Evolutionary conservation across 1,284 basidiomycete genomes (phyloP).

Genomic region (Irpex lacteus): DNA sequence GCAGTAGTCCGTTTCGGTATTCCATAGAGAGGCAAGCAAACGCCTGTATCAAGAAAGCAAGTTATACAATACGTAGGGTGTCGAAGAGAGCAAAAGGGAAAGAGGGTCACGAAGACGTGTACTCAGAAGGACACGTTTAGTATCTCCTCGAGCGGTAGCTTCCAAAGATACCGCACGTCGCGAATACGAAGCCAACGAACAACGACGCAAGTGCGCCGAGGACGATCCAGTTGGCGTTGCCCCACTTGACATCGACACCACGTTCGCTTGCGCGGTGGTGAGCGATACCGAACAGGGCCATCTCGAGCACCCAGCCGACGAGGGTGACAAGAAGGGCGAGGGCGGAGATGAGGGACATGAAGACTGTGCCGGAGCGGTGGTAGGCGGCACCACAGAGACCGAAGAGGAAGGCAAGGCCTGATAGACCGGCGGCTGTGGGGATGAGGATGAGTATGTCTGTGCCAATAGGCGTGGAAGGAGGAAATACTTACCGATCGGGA

Average conservation of each 20-base stretch:
- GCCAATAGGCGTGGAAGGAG: conserved; percentile 9
- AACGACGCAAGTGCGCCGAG: conserved; percentile 70
- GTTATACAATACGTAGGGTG: neutral
- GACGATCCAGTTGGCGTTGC: conserved; percentile 78
- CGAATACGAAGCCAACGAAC: conserved; percentile 61
- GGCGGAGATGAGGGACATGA: conserved; percentile 68
- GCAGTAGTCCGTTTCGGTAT: too few relatives aligned
- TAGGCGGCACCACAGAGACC: conserved; percentile 65
- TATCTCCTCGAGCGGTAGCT: conserved; percentile 44
- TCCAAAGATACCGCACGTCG: conserved; percentile 67
- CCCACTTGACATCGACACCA: conserved; percentile 54
- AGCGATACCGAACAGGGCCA: conserved; percentile 75
- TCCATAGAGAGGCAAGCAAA: too few relatives aligned
- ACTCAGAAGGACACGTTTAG: neutral
- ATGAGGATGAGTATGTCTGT: conserved; percentile 1
- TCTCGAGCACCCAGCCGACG: conserved; percentile 72
- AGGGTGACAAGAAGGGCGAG: conserved; percentile 65
- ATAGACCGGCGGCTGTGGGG: conserved; percentile 56
- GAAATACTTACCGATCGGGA: conserved; percentile 59
- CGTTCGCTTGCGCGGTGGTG: conserved; percentile 54
- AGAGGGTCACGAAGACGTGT: neutral
- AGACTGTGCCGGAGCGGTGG: conserved; percentile 66
- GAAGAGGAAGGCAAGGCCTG: conserved; percentile 70
- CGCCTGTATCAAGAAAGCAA: too few relatives aligned
- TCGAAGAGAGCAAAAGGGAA: neutral